A percentile compares a stretch with the other conserved stretches of the same genome.
phyloP scores from a whole-genome alignment of 2,329 filamentous ascomycete species.

The Fusarium algeriense region DNA sequence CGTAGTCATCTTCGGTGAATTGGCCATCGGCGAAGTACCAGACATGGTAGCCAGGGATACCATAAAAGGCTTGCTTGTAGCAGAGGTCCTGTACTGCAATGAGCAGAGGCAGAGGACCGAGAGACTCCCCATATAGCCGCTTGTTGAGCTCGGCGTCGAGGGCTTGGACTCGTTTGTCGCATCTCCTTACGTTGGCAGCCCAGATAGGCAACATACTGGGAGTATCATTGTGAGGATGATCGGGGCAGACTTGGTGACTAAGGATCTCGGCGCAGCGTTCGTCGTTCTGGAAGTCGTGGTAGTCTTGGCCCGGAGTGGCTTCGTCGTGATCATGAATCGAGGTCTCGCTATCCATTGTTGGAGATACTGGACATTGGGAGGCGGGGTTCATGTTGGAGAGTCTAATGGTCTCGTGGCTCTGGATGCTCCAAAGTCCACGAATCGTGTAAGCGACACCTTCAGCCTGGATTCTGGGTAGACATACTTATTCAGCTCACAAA shows the following conservation, averaged over 20 bases:
- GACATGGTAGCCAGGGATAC: neutral
- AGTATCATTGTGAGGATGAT: neutral
- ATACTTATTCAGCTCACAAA: no score
- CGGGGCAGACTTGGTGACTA: neutral
- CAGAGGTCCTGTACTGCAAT: neutral
- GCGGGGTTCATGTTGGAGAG: no score
- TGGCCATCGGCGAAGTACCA: neutral
- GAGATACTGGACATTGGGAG: no score
- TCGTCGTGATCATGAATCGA: no score
- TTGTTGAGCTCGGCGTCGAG: neutral
- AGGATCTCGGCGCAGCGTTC: neutral
- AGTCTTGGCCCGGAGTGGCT: neutral
- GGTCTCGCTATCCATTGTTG: no score
- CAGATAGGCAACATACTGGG: neutral
- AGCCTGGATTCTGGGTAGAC: no score
- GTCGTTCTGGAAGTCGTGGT: neutral
- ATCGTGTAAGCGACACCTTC: no score
- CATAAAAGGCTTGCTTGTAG: neutral
- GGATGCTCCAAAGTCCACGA: no score
- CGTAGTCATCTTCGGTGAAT: neutral
- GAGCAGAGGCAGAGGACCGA: neutral
- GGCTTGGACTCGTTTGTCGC: neutral
- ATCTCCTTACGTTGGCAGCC: neutral
- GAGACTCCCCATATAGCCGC: neutral
- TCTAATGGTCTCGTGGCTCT: no score